phyloP scores from a whole-genome alignment of 2,329 filamentous ascomycete species.

The Lachnellula occidentalis region DNA sequence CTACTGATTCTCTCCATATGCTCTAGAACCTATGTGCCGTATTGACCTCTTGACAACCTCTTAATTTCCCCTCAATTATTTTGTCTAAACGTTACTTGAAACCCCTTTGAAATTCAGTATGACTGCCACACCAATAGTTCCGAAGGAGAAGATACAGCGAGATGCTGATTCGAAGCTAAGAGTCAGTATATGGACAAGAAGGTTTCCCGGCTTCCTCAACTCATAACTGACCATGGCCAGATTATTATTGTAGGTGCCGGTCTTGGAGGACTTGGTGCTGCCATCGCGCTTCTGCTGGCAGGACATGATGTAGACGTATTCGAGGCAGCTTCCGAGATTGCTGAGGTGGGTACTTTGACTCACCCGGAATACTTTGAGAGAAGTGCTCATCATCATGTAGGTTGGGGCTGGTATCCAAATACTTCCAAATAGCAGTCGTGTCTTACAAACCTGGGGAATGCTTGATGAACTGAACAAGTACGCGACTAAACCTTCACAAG shows the following conservation, averaged over 20 bases:
- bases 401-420: conserved; percentile 32
- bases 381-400: conserved; percentile 37
- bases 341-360: conserved; percentile 34
- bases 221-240: conserved; percentile 4
- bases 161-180: conserved; percentile 15
- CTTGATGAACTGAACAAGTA: conserved; percentile 9
- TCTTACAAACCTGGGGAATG: conserved; percentile 26
- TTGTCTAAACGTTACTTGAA: too few species aligned
- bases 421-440: conserved; percentile 21
- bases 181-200: conserved; percentile 5
- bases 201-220: neutral
- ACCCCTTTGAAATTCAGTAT: neutral
- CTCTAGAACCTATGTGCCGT: too few species aligned
- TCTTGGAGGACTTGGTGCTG: conserved; percentile 45
- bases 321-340: conserved; percentile 36
- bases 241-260: conserved; percentile 51
- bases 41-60: too few species aligned
- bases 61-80: too few species aligned
- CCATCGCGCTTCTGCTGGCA: conserved; percentile 24
- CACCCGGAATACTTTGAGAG: conserved; percentile 36
- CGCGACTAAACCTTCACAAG: conserved; percentile 37
- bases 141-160: conserved; percentile 16
- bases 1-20: too few species aligned
- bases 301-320: conserved; percentile 37
- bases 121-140: conserved; percentile 1